Evolutionary conservation across 2,329 filamentous ascomycete genomes (phyloP).

Genomic region (Plenodomus biglobosus): DNA sequence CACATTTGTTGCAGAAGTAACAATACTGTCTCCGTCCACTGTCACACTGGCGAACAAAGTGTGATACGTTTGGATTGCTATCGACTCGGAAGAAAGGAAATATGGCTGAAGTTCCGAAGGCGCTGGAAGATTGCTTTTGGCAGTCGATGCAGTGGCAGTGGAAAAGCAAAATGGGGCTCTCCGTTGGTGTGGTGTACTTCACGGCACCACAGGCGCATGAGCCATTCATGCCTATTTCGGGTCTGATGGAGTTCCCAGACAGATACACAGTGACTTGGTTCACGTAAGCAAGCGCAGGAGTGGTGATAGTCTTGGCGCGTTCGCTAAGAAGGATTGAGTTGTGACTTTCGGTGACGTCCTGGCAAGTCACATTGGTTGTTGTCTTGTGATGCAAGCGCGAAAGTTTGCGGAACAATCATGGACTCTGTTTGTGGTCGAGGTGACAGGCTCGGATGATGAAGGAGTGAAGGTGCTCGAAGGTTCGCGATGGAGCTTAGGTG

Average conservation of each 20-base stretch:
- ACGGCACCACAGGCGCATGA: constrained; percentile 66
- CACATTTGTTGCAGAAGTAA: constrained; percentile 56
- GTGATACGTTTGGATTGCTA: constrained; percentile 28
- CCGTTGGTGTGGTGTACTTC: constrained; percentile 62
- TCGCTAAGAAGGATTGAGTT: too few relatives aligned
- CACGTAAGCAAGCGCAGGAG: too few relatives aligned
- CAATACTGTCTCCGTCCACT: constrained; percentile 27
- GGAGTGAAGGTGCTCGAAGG: constrained; percentile 25
- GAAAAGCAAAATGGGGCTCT: constrained; percentile 54
- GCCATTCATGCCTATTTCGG: neutral
- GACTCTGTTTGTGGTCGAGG: neutral
- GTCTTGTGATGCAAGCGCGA: too few relatives aligned
- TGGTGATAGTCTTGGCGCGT: too few relatives aligned
- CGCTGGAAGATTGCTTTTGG: constrained; percentile 64
- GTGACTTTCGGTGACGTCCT: too few relatives aligned
- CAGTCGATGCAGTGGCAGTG: constrained; percentile 72
- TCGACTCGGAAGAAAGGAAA: constrained; percentile 67
- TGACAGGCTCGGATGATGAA: neutral
- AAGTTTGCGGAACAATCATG: too few relatives aligned
- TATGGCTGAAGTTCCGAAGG: constrained; percentile 61
- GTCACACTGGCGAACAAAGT: constrained; percentile 23
- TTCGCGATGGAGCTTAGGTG: constrained; percentile 17
- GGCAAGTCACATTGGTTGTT: too few relatives aligned
- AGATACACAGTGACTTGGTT: too few relatives aligned
- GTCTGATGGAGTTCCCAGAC: neutral